Conservation (phyloP, 345 rosid species). For the Theobroma cacao region DNA sequence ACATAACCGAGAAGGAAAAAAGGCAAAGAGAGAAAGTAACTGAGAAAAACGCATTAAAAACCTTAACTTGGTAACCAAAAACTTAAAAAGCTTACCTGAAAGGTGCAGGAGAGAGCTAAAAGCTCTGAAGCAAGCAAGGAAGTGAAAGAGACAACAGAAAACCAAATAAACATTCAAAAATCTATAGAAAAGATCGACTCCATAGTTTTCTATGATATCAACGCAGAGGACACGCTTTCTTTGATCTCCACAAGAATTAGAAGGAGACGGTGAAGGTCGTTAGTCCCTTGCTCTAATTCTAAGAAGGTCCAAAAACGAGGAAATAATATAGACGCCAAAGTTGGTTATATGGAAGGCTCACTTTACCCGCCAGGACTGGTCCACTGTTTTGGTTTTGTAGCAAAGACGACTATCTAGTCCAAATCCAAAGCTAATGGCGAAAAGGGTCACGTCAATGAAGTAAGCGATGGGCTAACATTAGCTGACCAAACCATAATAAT, state of each 20-base stretch:
- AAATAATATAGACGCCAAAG: background rate
- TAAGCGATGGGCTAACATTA: slow-evolving; percentile 1
- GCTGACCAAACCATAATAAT: slow-evolving; percentile 14
- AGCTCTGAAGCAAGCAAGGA: slow-evolving; percentile 1
- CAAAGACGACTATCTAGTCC: slow-evolving; percentile 4
- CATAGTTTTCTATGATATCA: background rate
- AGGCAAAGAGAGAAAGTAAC: background rate
- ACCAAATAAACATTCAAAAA: background rate
- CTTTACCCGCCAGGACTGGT: slow-evolving; percentile 23
- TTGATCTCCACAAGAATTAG: background rate
- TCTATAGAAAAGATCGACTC: too few relatives aligned
- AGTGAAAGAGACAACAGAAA: background rate
- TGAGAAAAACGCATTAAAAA: background rate
- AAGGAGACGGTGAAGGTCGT: slow-evolving; percentile 14
- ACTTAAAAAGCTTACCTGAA: slow-evolving; percentile 8
- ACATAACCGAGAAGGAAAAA: background rate
- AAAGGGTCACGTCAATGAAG: slow-evolving; percentile 4
- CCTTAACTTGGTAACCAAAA: background rate
- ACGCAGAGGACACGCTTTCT: background rate
- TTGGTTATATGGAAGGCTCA: background rate
- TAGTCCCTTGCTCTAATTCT: slow-evolving; percentile 1
- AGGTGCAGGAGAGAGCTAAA: background rate
- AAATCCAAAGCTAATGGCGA: background rate
- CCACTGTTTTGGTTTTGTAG: background rate
- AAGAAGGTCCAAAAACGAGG: background rate